Base-by-base conservation (phyloP, 2,329 filamentous ascomycete species). In the Fusarium robinianum region DNA sequence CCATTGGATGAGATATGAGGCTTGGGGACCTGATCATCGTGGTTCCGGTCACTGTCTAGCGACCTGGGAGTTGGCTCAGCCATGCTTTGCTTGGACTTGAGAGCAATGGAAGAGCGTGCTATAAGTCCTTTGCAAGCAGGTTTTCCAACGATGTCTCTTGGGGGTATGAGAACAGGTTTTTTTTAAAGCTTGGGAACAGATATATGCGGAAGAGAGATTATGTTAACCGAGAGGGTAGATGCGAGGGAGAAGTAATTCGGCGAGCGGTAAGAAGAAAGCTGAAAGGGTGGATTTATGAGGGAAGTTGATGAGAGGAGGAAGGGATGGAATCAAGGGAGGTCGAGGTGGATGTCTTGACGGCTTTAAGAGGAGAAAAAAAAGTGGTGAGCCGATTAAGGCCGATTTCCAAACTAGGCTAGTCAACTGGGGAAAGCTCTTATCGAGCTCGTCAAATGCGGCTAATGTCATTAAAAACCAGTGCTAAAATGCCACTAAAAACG, bases 101-200 rank as follows among this genome's bases (percentile, higher is more conserved):
- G 64, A 76, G 73, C 74, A 78, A 78, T 76, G 74, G 73, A 70
- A 53, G 67, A 59, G 74, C 72, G 63, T 77, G 74, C 73, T 73
- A 71, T 65, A 63, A 70, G 73, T 72, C 68, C 68, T 17, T 39
- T 34, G 46, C 45, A 37, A 40, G 45, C 35, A 14, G 31, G 32
- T 24, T 21, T 17, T 21, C 39, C 38, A n/a, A 38, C 18, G 30
- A 35, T 30, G n/a, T n/a, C n/a, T n/a, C n/a, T n/a, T n/a, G n/a
- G n/a, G n/a, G n/a, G n/a, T n/a, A n/a, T n/a, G n/a, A 15, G 26
- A 21, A 11, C 17, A 31, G 16, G 18, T n/a, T n/a, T n/a, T n/a
- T n/a, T n/a, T n/a, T n/a, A n/a, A n/a, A n/a, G n/a, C n/a, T n/a
- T n/a, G 50, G 29, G 15, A 43, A 15, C 14, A 31, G 34, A 19